Percentiles rank a stretch among this genome's conserved stretches.
Evolutionary conservation across 495 filamentous ascomycete genomes (phyloP).

Genomic region (Patellaria atrata): DNA sequence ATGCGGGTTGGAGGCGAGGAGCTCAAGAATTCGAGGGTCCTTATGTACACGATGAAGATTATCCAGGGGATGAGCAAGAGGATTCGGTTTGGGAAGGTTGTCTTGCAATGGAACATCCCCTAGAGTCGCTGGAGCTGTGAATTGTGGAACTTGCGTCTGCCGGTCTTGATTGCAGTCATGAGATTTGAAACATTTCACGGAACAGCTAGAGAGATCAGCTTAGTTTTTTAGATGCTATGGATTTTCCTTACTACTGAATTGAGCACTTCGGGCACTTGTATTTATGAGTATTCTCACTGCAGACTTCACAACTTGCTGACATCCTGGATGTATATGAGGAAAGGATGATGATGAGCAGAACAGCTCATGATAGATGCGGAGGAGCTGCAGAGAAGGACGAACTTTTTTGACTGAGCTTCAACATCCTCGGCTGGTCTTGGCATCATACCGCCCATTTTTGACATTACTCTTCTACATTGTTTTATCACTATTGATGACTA

Average conservation of each 20-base stretch:
- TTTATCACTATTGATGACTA: slow-evolving; percentile 1
- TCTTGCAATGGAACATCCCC: too few relatives aligned
- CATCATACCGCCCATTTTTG: background rate
- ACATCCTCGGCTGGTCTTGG: background rate
- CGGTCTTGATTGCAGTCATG: too few relatives aligned
- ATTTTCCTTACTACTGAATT: slow-evolving; percentile 28
- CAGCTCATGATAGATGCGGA: background rate
- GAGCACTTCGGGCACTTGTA: slow-evolving; percentile 29
- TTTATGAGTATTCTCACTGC: slow-evolving; percentile 21
- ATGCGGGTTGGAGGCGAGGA: too few relatives aligned
- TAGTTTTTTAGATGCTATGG: too few relatives aligned
- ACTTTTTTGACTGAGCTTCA: background rate
- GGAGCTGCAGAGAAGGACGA: background rate
- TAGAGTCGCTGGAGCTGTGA: too few relatives aligned
- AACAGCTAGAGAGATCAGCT: too few relatives aligned
- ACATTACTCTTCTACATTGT: slow-evolving; percentile 4
- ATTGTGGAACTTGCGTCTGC: too few relatives aligned
- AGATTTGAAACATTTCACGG: too few relatives aligned
- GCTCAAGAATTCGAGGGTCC: too few relatives aligned
- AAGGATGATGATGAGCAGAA: background rate
- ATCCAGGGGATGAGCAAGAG: too few relatives aligned
- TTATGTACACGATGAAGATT: too few relatives aligned
- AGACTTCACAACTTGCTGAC: slow-evolving; percentile 19
- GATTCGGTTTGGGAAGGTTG: too few relatives aligned
- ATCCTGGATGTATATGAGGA: slow-evolving; percentile 8